These are phyloP conservation scores for Mycena sp. DNA, from an alignment of 1,284 basidiomycete genomes.

Conservation along the genomic window DNA sequence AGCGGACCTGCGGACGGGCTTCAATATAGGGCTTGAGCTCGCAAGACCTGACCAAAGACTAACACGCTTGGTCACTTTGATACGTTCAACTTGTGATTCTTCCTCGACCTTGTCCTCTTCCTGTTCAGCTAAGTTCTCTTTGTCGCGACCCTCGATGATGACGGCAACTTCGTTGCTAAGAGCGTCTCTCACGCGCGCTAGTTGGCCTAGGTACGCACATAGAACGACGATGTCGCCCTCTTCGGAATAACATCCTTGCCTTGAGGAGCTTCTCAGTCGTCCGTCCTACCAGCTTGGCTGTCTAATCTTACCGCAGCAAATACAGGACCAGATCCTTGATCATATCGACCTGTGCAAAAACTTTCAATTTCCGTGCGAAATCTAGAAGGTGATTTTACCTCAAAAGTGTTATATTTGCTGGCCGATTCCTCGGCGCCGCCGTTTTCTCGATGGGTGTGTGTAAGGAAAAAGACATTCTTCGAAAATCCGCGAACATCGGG, in stretches of 20 bases:
- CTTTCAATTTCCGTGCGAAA: not conserved
- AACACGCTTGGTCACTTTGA: conserved; percentile 61
- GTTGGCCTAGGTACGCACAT: conserved; percentile 80
- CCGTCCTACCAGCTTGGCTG: not conserved
- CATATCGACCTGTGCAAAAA: conserved; percentile 64
- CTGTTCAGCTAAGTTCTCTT: conserved; percentile 60
- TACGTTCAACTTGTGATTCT: conserved; percentile 48
- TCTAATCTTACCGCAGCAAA: conserved; percentile 56
- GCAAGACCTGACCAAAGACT: conserved; percentile 22
- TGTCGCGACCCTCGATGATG: conserved; percentile 75
- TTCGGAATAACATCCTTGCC: conserved; percentile 64
- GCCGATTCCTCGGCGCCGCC: conserved; percentile 62
- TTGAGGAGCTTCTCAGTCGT: conserved; percentile 30
- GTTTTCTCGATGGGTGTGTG: conserved; percentile 63
- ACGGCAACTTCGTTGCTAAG: conserved; percentile 62
- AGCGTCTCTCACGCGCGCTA: conserved; percentile 64
- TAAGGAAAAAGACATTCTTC: conserved; percentile 68
- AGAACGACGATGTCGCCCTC: conserved; percentile 80
- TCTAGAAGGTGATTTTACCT: conserved; percentile 54
- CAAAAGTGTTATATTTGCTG: conserved; percentile 72
- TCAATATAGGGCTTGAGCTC: not conserved
- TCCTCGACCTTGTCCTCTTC: conserved; percentile 51
- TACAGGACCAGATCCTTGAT: conserved; percentile 76
- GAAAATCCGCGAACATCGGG: conserved; percentile 64
- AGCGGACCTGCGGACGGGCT: conserved; percentile 55